Conservation (phyloP, 495 filamentous ascomycete genomes). For the Xylaria scruposa region DNA sequence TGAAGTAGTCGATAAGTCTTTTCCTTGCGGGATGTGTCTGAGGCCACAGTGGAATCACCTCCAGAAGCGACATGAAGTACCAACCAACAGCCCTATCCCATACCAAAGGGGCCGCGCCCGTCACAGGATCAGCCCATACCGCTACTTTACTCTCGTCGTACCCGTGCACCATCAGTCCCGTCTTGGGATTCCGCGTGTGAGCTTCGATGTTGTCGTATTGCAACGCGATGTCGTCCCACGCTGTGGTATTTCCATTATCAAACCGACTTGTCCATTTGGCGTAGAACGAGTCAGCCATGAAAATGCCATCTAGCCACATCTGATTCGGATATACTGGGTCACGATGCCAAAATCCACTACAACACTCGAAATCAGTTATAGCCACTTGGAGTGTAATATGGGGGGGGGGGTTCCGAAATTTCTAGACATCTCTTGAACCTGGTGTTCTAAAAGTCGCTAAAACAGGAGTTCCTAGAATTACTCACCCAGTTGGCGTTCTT, state of each 20-base stretch:
- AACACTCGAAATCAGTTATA: no score
- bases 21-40: conserved; percentile 39
- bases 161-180: conserved; percentile 61
- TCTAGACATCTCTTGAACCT: no score
- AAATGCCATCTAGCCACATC: conserved; percentile 66
- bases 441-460: no score
- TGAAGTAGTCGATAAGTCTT: conserved; percentile 47
- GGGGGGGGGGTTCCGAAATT: no score
- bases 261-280: conserved; percentile 54
- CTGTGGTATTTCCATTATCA: conserved; percentile 42
- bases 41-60: conserved; percentile 59
- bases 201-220: conserved; percentile 60
- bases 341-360: conserved; percentile 54
- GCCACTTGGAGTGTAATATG: no score
- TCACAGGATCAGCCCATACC: conserved; percentile 62
- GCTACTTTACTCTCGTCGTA: conserved; percentile 62
- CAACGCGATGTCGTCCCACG: conserved; percentile 55
- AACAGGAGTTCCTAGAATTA: no score
- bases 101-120: conserved; percentile 61
- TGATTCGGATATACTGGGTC: conserved; percentile 57
- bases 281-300: conserved; percentile 59
- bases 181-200: conserved; percentile 56
- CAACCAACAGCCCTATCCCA: conserved; percentile 66
- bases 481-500: conserved; percentile 52
- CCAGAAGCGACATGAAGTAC: conserved; percentile 65